Evolutionary conservation across 768 basidiomycete species (phyloP).

Genomic region (Lactarius psammicola): DNA sequence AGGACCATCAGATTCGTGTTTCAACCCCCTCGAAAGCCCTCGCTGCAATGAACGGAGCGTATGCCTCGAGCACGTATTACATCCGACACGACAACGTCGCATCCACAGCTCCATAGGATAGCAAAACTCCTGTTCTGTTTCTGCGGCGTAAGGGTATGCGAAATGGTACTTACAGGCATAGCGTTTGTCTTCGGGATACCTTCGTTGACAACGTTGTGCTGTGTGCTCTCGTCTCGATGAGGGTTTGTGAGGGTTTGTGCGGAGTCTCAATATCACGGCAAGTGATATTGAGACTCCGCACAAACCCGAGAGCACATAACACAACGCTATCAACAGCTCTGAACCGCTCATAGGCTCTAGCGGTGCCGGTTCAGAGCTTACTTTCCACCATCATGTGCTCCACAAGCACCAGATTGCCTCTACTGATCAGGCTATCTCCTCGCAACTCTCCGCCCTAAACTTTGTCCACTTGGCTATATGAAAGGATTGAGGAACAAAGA

Average conservation of each 20-base stretch:
- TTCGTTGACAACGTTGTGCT: constrained; percentile 12
- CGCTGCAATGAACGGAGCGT: neutral
- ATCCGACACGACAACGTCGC: constrained; percentile 2
- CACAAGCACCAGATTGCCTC: neutral
- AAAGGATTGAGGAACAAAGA: neutral
- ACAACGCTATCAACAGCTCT: no score
- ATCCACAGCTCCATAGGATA: constrained; percentile 5
- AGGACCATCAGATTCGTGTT: neutral
- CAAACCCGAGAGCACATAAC: no score
- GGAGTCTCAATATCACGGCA: constrained; percentile 28
- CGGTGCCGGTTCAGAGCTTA: no score
- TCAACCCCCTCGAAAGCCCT: neutral
- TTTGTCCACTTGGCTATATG: neutral
- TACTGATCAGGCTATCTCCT: neutral
- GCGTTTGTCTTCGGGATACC: constrained; percentile 19
- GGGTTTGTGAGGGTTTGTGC: constrained; percentile 20
- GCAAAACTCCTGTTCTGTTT: neutral
- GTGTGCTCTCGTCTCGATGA: constrained; percentile 1
- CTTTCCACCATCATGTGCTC: neutral
- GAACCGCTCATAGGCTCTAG: no score
- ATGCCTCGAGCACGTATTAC: neutral
- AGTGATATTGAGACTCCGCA: no score
- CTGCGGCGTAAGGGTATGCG: neutral
- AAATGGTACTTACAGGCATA: constrained; percentile 27
- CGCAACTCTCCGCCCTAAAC: neutral